Evolutionary conservation across 2,329 filamentous ascomycete genomes (phyloP).

Genomic region (Fusarium sp.): DNA sequence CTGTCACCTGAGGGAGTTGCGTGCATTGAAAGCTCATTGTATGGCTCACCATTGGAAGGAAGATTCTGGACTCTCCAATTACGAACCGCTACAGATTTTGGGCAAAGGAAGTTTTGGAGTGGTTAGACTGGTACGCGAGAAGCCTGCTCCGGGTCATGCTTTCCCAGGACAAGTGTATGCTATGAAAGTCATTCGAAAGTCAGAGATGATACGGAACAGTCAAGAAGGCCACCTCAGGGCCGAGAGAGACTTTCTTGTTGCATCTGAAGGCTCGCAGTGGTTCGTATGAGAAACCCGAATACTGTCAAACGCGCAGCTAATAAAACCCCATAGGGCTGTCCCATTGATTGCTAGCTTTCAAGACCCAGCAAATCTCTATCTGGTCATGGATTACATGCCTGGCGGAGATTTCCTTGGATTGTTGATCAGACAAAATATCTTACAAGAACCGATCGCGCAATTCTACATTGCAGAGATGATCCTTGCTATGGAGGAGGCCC

Average conservation of each 20-base stretch:
- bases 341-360: slow-evolving; percentile 91
- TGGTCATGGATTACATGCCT: slow-evolving; percentile 99
- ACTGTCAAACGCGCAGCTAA: neutral
- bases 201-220: slow-evolving; percentile 88
- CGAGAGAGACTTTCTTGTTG: slow-evolving; percentile 91
- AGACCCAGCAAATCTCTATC: slow-evolving; percentile 84
- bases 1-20: slow-evolving; percentile 78
- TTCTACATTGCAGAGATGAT: slow-evolving; percentile 98
- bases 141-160: slow-evolving; percentile 48
- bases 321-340: slow-evolving; percentile 74
- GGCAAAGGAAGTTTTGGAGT: slow-evolving; percentile 96
- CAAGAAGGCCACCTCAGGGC: slow-evolving; percentile 94
- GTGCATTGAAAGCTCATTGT: slow-evolving; percentile 75
- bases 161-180: slow-evolving; percentile 75
- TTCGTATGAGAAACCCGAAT: slow-evolving; percentile 50
- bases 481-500: slow-evolving; percentile 91
- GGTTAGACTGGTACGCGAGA: slow-evolving; percentile 85
- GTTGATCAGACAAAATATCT: slow-evolving; percentile 84
- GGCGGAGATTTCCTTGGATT: slow-evolving; percentile 93
- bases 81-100: slow-evolving; percentile 83
- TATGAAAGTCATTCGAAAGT: slow-evolving; percentile 97
- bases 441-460: slow-evolving; percentile 81
- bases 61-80: slow-evolving; percentile 56
- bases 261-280: slow-evolving; percentile 88
- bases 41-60: slow-evolving; percentile 36